Base-by-base conservation (phyloP, 2,329 filamentous ascomycete species). In the Ophioceras dolichostomum region DNA sequence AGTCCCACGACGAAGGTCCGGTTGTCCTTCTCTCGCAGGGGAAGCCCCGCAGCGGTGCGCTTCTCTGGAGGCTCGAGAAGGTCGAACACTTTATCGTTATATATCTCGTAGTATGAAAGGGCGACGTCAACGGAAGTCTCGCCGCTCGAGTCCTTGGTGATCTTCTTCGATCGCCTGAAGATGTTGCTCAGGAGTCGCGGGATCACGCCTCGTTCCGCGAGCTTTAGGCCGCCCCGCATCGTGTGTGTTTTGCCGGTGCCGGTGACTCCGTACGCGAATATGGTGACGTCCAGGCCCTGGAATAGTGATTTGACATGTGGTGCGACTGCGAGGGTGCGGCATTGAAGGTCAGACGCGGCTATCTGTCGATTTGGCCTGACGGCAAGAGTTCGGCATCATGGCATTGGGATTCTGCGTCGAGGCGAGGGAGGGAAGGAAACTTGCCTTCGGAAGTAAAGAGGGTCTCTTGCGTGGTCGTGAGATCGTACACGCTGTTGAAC, bases 211-310 rank as follows among this genome's bases (percentile, higher is more conserved):
- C 88, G 73, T 39, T 94, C 87, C 5, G 82, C 80, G 39, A 94
- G 68, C 54, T 82, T 83, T 58, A 93, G 75, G 28, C 88, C 88
- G 46, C 88, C 88, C 45, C 88, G 79, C 87, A 95, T 94, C 3
- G 88, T 95, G 60, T 94, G 85, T 41, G 88, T 95, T 62, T 95
- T 95, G 39, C 88, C 88, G 0, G 87, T 94, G 33, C 88, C 88
- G 0, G 88, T 94, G 41, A 89, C 85, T 42, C 88, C 88, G 55
- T 95, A 94, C 20, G 88, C 87, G 53, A 95, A 94, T 40, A 94
- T 75, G 10, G 86, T 94, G 30, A 89, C 75, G 60, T 93, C 84
- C 53, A 86, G 77, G 40, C 85, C 91, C 59, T 80, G 79, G 62
- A 96, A 95, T 9, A 96, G 75, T 38, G 91, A 83, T 57, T 94